Evolutionary conservation across 139 green algal genomes (phyloP), one percentile per base, ranked within the genome.

Genomic region (Raphidocelis subcapitata): DNA sequence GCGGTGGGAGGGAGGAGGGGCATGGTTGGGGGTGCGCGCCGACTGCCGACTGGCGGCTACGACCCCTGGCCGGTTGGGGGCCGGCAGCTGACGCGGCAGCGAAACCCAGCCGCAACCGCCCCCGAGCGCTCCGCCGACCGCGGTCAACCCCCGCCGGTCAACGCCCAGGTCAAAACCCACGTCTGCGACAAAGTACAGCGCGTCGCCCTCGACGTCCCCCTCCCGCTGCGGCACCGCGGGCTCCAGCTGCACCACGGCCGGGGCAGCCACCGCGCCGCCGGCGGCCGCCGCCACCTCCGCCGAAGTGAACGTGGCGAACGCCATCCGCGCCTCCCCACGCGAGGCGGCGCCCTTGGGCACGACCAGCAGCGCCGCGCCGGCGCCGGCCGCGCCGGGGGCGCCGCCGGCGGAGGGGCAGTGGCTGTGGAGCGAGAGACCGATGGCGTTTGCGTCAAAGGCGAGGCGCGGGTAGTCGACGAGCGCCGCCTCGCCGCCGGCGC

Each of bases 181-280:
- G 51, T 74, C 56, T 12, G 51, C 63, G 21, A 66, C 67, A 74
- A 74, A 74, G 67, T 74, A 74, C 4, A n/a, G n/a, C 2, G 8
- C 23, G 26, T 54, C 67, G 24, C 5, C n/a, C 15, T 12, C 26
- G 1, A 74, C 55, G 26, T 74, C 67, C 3, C 0, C 55, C 16
- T 55, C 23, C 3, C 55, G 51, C 29, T 74, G 67, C 26, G 67
- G 54, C 37, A 31, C 23, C 55, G 65, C 54, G 1, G 67, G 54
- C 36, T 26, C 28, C 54, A 66, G 36, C 54, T 65, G 54, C 33
- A 28, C 35, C 26, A 49, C 12, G 41, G 8, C 41, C 8, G 55
- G 52, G 32, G 2, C 33, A 31, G 55, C n/a, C 29, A 28, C 37
- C 24, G 1, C 32, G 55, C 26, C 55, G 18, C 4, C 55, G 32